phyloP scores from a whole-genome alignment of 768 basidiomycete species.

The Lactarius pseudohatsudake region DNA sequence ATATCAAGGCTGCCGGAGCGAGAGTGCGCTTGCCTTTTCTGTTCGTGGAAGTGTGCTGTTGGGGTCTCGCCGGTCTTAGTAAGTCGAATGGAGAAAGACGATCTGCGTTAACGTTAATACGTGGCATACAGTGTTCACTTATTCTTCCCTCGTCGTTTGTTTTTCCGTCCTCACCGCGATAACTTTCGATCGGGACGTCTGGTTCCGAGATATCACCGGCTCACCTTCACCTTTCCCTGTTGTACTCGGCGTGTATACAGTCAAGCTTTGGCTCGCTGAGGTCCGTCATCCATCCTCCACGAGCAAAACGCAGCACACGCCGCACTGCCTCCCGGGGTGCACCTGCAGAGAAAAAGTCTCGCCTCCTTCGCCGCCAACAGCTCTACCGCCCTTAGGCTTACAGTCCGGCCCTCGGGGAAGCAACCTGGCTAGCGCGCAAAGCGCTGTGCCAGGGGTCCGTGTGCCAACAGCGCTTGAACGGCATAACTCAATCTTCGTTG shows the following conservation, averaged over 20 bases:
- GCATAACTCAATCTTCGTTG: conserved; percentile 28
- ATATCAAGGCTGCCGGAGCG: neutral
- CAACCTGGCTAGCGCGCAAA: neutral
- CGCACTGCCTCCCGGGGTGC: conserved; percentile 27
- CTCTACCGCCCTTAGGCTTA: conserved; percentile 23
- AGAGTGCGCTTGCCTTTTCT: conserved; percentile 11
- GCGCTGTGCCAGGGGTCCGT: conserved; percentile 27
- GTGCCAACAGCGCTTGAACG: conserved; percentile 29
- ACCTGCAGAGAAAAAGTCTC: conserved; percentile 25
- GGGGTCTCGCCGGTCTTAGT: conserved; percentile 26
- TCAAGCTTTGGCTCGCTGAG: conserved; percentile 12
- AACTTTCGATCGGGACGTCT: conserved; percentile 29
- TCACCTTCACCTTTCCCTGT: conserved; percentile 30
- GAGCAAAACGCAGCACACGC: neutral
- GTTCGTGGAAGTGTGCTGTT: conserved; percentile 23
- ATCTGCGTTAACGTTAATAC: neutral
- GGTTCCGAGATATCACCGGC: conserved; percentile 28
- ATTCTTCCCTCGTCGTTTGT: conserved; percentile 18
- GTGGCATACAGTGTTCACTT: conserved; percentile 15
- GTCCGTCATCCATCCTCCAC: neutral
- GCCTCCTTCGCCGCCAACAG: conserved; percentile 24
- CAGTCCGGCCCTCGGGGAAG: neutral
- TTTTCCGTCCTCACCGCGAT: conserved; percentile 22
- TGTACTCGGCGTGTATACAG: conserved; percentile 10
- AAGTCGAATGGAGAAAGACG: neutral